Evolutionary conservation across 345 rosid species (phyloP), one percentile per base, ranked within the genome.

Genomic region (Lepidium africanum): DNA sequence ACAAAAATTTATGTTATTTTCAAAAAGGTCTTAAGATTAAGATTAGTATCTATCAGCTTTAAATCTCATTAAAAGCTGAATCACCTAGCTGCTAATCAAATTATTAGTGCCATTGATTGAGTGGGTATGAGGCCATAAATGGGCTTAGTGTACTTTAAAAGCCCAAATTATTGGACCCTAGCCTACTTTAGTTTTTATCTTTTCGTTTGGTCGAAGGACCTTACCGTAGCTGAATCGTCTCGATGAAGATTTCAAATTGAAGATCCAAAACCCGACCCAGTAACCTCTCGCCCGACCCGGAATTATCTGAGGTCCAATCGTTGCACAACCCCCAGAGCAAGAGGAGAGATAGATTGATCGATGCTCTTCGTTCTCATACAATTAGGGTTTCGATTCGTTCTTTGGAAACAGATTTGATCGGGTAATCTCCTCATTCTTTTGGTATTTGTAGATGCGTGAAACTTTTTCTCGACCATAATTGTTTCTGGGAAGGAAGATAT

Each of bases 311-410:
- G 74, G 74, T 67, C 69, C 73, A 67, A 67, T 62, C 69, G 72
- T 50, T 36, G 52, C 36, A 30, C 33, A 30, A 7, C 33, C 7
- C 14, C 27, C 40, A 2, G 35, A 54, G 30, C 32, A 36, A 45
- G 50, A 65, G 33, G 17, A 36, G 49, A 47, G 67, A 54, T 36
- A 14, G 42, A 17, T 33, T 21, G 30, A 63, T 73, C 67, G 67
- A 15, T 59, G 77, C 50, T 10, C 12, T 35, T 25, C 37, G 30
- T 21, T 11, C 50, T 32, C 69, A 46, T 54, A 40, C 52, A 62
- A 47, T 49, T 69, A 75, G 78, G 74, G 78, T 55, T 69, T 69
- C 70, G 41, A 15, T 25, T 48, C 63, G 47, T 59, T 32, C 59
- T 37, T 68, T 39, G 25, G 16, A 47, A 38, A 4, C 70, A 14